Conservation (phyloP, 176 grass and related monocot species). For the Puccinellia tenuiflora region DNA sequence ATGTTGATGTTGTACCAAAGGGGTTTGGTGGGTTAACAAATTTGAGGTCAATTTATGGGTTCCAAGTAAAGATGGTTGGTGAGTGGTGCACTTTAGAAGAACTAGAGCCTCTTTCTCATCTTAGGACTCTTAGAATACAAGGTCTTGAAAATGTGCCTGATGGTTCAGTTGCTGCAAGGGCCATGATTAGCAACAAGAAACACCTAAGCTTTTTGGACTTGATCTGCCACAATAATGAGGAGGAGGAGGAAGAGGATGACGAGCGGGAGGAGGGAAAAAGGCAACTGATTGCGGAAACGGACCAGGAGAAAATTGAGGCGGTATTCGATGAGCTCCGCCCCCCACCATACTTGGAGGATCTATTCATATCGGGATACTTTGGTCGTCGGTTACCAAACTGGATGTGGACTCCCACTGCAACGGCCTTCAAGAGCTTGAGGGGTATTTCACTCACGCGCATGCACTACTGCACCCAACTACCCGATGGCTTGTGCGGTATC, state of each 20-base stretch:
- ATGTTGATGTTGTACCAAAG: background rate
- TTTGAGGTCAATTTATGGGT: background rate
- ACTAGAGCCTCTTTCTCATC: background rate
- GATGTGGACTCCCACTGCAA: background rate
- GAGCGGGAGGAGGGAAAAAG: background rate
- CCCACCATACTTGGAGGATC: background rate
- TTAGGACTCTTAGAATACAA: background rate
- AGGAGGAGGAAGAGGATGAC: background rate
- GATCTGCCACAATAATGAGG: background rate
- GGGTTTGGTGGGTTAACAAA: background rate
- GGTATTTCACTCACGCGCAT: no score
- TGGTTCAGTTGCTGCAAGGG: background rate
- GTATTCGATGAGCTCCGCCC: constrained; percentile 20
- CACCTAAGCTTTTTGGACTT: background rate
- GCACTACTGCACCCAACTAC: background rate
- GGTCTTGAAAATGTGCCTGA: background rate
- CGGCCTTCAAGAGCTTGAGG: background rate
- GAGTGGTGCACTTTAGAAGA: background rate
- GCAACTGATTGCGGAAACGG: background rate
- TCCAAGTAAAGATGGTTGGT: background rate
- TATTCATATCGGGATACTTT: constrained; percentile 9
- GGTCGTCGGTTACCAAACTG: constrained; percentile 2
- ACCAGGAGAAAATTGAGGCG: background rate
- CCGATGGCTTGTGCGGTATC: background rate
- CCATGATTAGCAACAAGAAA: background rate